Conservation (phyloP, 306 rosid species). For the Fragaria nilgerrensis region DNA sequence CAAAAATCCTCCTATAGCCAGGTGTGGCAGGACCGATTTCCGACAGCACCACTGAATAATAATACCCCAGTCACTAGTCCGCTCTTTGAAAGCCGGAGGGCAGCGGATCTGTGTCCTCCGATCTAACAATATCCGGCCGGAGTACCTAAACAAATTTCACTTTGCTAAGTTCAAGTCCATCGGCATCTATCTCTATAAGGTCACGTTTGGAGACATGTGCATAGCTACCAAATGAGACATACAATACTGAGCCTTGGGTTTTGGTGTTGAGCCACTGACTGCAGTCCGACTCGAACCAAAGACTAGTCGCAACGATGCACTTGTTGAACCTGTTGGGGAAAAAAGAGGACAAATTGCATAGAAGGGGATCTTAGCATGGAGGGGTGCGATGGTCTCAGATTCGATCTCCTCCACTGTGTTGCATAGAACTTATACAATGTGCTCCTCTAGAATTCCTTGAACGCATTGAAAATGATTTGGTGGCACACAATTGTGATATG, state of each 20-base stretch:
- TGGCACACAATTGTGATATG: constrained; percentile 37
- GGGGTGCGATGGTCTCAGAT: constrained; percentile 32
- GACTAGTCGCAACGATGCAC: constrained; percentile 43
- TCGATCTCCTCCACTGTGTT: constrained; percentile 53
- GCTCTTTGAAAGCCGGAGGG: constrained; percentile 40
- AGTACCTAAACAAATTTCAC: constrained; percentile 53
- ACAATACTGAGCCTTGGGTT: constrained; percentile 47
- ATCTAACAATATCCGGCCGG: constrained; percentile 52
- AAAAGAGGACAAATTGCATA: constrained; percentile 59
- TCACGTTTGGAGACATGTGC: constrained; percentile 39
- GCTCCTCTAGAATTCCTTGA: constrained; percentile 36
- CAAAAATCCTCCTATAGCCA: constrained; percentile 51
- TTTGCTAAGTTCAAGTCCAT: constrained; percentile 41
- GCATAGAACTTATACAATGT: constrained; percentile 38
- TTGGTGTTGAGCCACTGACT: constrained; percentile 54
- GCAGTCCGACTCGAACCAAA: constrained; percentile 61
- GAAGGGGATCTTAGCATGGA: constrained; percentile 33
- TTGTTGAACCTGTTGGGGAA: constrained; percentile 43
- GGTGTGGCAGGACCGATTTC: constrained; percentile 41
- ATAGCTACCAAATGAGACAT: constrained; percentile 58
- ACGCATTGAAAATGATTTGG: constrained; percentile 40
- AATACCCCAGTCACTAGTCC: constrained; percentile 31
- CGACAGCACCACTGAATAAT: constrained; percentile 57
- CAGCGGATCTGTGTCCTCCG: constrained; percentile 36
- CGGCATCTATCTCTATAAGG: constrained; percentile 33